Evolutionary conservation across 2,329 filamentous ascomycete genomes (phyloP).

Genomic region (Cladosporium sp.): DNA sequence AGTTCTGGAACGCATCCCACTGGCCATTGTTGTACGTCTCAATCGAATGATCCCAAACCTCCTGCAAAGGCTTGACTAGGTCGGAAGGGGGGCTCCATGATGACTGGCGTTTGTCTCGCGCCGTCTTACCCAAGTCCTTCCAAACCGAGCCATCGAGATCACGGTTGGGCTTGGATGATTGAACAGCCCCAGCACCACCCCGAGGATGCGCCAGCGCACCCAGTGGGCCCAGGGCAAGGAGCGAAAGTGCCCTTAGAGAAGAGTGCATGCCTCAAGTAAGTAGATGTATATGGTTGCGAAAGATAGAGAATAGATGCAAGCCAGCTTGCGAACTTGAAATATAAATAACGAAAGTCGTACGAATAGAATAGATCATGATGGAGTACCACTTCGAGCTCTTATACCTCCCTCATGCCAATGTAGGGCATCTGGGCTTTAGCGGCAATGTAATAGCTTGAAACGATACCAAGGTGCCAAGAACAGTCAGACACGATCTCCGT

Average conservation of each 20-base stretch:
- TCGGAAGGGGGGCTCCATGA: slow-evolving; percentile 4
- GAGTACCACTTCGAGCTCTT: background rate
- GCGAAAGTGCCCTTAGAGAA: background rate
- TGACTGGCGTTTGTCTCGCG: slow-evolving; percentile 1
- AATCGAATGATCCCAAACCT: slow-evolving; percentile 4
- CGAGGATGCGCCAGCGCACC: slow-evolving; percentile 1
- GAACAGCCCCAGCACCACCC: background rate
- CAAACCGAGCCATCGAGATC: slow-evolving; percentile 4
- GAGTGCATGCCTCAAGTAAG: background rate
- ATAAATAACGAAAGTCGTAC: background rate
- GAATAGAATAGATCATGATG: background rate
- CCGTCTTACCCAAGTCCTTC: background rate
- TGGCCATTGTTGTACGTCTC: slow-evolving; percentile 9
- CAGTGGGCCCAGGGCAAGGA: slow-evolving; percentile 1
- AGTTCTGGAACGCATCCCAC: slow-evolving; percentile 8
- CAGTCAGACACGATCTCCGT: background rate
- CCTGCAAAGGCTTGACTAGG: slow-evolving; percentile 3
- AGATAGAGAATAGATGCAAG: background rate
- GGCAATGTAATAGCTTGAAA: background rate
- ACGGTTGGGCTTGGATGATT: background rate
- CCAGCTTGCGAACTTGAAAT: background rate
- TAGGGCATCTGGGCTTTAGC: background rate
- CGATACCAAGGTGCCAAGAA: background rate
- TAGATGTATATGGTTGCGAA: background rate
- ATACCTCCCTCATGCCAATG: background rate